Percentiles rank a stretch among this genome's conserved stretches.
Evolutionary conservation across 2,329 filamentous ascomycete species (phyloP).

Genomic region (Diaporthe nobilis): DNA sequence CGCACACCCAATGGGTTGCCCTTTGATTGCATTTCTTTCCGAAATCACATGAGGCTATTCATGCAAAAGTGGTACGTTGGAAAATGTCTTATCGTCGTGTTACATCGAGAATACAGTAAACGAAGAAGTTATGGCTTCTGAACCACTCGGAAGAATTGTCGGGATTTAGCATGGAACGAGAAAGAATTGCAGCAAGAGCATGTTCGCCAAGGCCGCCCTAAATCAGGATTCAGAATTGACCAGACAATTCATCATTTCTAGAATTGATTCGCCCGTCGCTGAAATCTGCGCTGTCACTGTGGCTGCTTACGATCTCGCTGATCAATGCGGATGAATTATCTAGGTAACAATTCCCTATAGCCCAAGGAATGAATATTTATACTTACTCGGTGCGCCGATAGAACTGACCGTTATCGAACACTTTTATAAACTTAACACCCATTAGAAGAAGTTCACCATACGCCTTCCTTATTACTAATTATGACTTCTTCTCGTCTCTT

Average conservation of each 20-base stretch:
- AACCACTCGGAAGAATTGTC: background rate
- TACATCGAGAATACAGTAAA: background rate
- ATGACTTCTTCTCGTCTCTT: conserved; percentile 13
- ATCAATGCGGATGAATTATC: background rate
- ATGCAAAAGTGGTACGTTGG: conserved; percentile 2
- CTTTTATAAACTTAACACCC: fast-evolving
- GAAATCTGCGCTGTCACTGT: background rate
- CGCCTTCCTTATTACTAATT: background rate
- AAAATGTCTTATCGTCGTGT: background rate
- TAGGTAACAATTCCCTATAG: background rate
- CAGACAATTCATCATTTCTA: background rate
- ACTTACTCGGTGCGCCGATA: background rate
- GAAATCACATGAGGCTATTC: background rate
- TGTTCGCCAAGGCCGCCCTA: background rate
- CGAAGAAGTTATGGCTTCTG: background rate
- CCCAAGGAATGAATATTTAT: background rate
- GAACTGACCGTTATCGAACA: background rate
- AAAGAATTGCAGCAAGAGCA: background rate
- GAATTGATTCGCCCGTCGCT: background rate
- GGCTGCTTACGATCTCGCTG: background rate
- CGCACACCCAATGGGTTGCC: background rate
- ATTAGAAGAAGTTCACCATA: background rate
- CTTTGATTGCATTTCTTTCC: conserved; percentile 7
- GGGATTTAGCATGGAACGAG: background rate
- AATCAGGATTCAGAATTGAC: background rate